phyloP scores from a whole-genome alignment of 2,329 filamentous ascomycete genomes.

The Aspergillus eucalypticola region DNA sequence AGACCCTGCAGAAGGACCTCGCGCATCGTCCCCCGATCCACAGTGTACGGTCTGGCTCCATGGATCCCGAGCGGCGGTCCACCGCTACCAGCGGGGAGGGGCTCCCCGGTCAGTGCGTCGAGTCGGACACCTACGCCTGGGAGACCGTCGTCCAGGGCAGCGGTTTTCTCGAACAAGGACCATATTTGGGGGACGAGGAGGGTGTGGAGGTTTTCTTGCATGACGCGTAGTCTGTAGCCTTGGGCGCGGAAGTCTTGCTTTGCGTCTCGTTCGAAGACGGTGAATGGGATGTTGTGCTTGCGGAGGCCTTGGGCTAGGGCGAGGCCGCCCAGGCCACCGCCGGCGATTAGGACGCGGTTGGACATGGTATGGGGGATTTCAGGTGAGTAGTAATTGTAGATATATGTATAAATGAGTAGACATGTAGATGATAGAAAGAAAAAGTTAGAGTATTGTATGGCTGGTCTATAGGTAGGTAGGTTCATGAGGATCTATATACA shows the following conservation, averaged over 20 bases:
- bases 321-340: slow-evolving; percentile 39
- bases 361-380: background rate
- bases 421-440: background rate
- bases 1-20: slow-evolving; percentile 4
- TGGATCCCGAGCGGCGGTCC: background rate
- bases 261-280: slow-evolving; percentile 39
- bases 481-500: background rate
- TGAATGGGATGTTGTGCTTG: slow-evolving; percentile 37
- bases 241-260: slow-evolving; percentile 34
- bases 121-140: background rate
- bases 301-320: slow-evolving; percentile 39
- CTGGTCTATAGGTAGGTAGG: background rate
- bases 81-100: background rate
- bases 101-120: background rate
- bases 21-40: slow-evolving; percentile 4
- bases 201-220: background rate
- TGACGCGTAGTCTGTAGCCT: slow-evolving; percentile 39
- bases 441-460: too few relatives aligned
- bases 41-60: background rate
- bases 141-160: slow-evolving; percentile 12
- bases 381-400: background rate
- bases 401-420: background rate
- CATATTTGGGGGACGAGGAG: slow-evolving; percentile 13
- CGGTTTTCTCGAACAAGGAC: slow-evolving; percentile 22
- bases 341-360: slow-evolving; percentile 35